Percentiles rank a stretch among this genome's conserved stretches.
These are phyloP conservation scores for Fusarium coicis DNA, from an alignment of 2,329 filamentous ascomycete genomes.

Conservation along the genomic window DNA sequence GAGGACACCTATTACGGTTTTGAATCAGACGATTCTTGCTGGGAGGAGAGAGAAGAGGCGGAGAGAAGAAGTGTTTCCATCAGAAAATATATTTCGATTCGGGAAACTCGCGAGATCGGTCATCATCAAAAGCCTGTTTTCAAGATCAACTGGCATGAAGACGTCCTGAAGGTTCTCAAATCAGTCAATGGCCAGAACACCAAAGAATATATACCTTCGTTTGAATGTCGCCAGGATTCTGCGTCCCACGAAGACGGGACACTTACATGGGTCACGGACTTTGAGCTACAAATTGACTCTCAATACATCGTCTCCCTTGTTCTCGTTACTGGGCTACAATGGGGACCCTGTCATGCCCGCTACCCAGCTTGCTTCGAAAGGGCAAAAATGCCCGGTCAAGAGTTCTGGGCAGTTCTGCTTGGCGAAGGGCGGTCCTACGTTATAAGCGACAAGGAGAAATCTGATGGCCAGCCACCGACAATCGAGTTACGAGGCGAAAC, in stretches of 20 bases:
- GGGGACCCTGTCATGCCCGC: rapidly evolving
- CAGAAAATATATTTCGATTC: rapidly evolving
- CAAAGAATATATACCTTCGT: neutral
- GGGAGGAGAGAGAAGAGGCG: too few species aligned
- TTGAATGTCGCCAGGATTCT: neutral
- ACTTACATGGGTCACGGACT: neutral
- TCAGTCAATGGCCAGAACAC: rapidly evolving
- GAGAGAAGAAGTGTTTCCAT: neutral
- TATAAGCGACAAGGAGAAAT: rapidly evolving
- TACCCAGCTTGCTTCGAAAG: rapidly evolving
- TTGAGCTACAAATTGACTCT: neutral
- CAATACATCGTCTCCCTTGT: neutral
- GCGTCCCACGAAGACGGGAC: neutral
- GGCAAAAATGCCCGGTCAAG: rapidly evolving
- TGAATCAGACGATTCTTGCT: too few species aligned
- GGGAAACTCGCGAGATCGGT: rapidly evolving
- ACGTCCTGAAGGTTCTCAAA: neutral
- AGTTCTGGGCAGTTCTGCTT: neutral
- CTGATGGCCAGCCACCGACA: neutral
- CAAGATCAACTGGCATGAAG: neutral
- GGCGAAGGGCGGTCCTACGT: neutral
- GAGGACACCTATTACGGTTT: too few species aligned
- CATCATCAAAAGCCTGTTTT: neutral
- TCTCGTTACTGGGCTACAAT: neutral
- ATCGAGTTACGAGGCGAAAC: rapidly evolving